These are phyloP conservation scores for Tricholomella constricta DNA, from an alignment of 768 basidiomycete genomes.

Conservation along the genomic window DNA sequence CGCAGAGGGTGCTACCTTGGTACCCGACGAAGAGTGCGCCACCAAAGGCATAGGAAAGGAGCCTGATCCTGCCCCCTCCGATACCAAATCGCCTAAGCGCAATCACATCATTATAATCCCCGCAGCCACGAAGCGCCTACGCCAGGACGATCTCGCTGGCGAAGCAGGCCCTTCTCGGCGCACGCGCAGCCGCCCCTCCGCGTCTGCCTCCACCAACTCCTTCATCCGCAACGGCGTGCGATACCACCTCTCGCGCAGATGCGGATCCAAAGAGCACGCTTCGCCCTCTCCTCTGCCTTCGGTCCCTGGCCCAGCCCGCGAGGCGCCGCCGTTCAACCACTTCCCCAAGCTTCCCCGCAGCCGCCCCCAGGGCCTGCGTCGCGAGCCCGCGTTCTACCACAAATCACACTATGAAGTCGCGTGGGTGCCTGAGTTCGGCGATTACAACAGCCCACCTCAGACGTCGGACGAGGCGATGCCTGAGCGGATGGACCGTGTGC, in stretches of 20 bases:
- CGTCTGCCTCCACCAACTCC: neutral
- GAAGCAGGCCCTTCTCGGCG: neutral
- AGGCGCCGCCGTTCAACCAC: constrained; percentile 14
- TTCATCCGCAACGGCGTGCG: neutral
- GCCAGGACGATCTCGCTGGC: neutral
- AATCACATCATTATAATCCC: neutral
- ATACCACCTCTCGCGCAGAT: neutral
- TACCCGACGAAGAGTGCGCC: neutral
- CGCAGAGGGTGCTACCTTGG: neutral
- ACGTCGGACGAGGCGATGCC: constrained; percentile 10
- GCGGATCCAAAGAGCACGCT: neutral
- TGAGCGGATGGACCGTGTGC: neutral
- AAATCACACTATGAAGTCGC: constrained; percentile 15
- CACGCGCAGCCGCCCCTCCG: neutral
- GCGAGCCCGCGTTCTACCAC: constrained; percentile 14
- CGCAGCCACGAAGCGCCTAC: neutral
- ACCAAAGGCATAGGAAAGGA: neutral
- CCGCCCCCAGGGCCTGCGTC: constrained; percentile 10
- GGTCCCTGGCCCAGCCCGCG: neutral
- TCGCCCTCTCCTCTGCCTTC: neutral
- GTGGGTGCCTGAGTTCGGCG: constrained; percentile 17
- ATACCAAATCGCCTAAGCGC: neutral
- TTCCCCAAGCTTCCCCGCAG: constrained; percentile 3
- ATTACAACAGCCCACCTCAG: constrained; percentile 6
- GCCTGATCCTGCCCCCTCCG: neutral